Conservation (phyloP, 331 rosid genomes). For the Cydonia oblonga region DNA sequence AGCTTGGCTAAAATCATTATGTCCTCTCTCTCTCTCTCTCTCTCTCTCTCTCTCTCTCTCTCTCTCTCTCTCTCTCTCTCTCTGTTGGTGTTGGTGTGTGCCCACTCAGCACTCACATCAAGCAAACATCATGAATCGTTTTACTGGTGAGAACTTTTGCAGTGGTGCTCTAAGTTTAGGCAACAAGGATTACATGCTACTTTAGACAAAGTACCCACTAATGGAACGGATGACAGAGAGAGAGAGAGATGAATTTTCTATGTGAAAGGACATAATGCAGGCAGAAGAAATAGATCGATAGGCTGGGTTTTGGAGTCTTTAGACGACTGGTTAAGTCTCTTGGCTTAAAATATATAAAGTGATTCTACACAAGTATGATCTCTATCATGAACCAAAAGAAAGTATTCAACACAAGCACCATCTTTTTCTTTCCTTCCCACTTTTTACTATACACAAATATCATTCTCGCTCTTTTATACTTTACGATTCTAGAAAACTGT, state of each 20-base stretch:
- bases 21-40: constrained; percentile 14
- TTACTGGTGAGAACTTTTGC: constrained; percentile 13
- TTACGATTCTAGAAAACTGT: too few species aligned
- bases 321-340: too few species aligned
- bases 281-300: neutral
- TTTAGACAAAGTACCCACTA: constrained; percentile 47
- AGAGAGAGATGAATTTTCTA: constrained; percentile 9
- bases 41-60: neutral
- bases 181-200: constrained; percentile 25
- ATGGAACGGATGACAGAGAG: too few species aligned
- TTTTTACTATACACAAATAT: neutral
- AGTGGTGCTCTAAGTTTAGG: constrained; percentile 32
- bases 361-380: constrained; percentile 15
- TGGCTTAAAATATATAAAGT: constrained; percentile 10
- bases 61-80: neutral
- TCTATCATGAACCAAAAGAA: constrained; percentile 4
- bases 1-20: constrained; percentile 39
- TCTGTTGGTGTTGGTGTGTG: constrained; percentile 25
- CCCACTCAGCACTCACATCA: constrained; percentile 26
- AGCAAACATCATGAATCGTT: constrained; percentile 20
- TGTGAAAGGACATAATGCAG: constrained; percentile 7
- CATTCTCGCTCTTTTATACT: too few species aligned
- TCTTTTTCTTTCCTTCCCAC: neutral
- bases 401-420: too few species aligned
- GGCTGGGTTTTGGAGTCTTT: constrained; percentile 13